Evolutionary conservation across 352 stramenopile genomes (phyloP).

Genomic region (Phytophthora fragariae): DNA sequence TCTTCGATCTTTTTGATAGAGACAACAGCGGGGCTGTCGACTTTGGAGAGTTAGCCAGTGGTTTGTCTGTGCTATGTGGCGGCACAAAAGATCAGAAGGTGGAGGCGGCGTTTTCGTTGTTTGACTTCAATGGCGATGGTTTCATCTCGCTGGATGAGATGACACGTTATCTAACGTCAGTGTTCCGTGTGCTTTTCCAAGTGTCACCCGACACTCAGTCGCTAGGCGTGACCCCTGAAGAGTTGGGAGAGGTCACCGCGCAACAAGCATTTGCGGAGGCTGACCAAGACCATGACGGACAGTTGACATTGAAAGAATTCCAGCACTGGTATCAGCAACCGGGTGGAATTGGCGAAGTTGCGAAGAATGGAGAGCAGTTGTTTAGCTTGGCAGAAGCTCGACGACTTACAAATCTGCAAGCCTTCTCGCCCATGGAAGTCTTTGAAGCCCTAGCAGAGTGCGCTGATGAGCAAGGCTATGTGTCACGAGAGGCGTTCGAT

Average conservation of each 20-base stretch:
- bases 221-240: constrained; percentile 71
- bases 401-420: constrained; percentile 79
- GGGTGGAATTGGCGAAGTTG: constrained; percentile 74
- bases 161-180: constrained; percentile 87
- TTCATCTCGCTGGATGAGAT: constrained; percentile 91
- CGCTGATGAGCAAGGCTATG: constrained; percentile 73
- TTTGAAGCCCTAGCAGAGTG: constrained; percentile 79
- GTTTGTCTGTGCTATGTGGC: constrained; percentile 82
- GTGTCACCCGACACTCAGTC: constrained; percentile 72
- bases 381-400: constrained; percentile 78
- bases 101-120: constrained; percentile 83
- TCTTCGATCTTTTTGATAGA: constrained; percentile 87
- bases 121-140: constrained; percentile 91
- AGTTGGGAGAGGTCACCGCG: constrained; percentile 82
- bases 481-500: constrained; percentile 79
- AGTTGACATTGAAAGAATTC: constrained; percentile 88
- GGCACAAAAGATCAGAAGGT: constrained; percentile 90
- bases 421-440: constrained; percentile 79
- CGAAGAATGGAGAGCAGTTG: constrained; percentile 81
- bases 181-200: constrained; percentile 89
- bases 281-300: constrained; percentile 74
- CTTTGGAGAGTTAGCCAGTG: constrained; percentile 85
- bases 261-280: constrained; percentile 81
- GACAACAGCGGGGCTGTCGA: constrained; percentile 80
- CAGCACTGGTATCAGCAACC: constrained; percentile 86